Conservation (phyloP, 768 basidiomycete species). For the Megacollybia marginata region DNA sequence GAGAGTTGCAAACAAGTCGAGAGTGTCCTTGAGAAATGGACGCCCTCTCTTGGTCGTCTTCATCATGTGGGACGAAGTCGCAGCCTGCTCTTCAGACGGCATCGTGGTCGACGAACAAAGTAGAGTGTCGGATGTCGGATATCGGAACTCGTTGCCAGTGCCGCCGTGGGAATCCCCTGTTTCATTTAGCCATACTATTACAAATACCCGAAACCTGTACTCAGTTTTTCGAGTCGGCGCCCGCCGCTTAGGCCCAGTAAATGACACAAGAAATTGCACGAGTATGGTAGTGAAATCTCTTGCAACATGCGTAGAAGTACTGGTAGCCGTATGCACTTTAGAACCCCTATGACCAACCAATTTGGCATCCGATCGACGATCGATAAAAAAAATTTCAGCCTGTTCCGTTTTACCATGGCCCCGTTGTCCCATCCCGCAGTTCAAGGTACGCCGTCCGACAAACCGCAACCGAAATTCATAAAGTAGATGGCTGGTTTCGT, state of each 20-base stretch:
- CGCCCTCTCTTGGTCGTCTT: conserved; percentile 95
- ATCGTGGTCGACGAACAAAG: conserved; percentile 20
- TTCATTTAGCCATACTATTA: neutral
- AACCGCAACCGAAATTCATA: no score
- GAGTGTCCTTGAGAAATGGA: conserved; percentile 88
- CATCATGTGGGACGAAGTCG: conserved; percentile 91
- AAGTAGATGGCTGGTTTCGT: conserved; percentile 86
- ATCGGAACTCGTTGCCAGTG: neutral
- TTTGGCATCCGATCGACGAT: no score
- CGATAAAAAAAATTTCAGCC: no score
- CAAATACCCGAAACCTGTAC: no score
- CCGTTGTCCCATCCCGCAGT: conserved; percentile 51
- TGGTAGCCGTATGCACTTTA: no score
- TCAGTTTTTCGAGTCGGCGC: no score
- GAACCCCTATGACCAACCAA: no score
- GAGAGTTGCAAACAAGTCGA: conserved; percentile 96
- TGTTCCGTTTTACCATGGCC: conserved; percentile 32
- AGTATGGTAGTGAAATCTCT: no score
- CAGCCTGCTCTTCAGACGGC: conserved; percentile 35
- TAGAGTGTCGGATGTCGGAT: conserved; percentile 10
- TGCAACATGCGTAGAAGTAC: no score
- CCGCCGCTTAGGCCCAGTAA: no score
- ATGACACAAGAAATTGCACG: no score
- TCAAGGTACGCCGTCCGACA: conserved; percentile 27
- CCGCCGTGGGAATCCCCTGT: neutral